These are phyloP conservation scores for Tylopilus intermedius DNA, from an alignment of 768 basidiomycete species.

Conservation along the genomic window DNA sequence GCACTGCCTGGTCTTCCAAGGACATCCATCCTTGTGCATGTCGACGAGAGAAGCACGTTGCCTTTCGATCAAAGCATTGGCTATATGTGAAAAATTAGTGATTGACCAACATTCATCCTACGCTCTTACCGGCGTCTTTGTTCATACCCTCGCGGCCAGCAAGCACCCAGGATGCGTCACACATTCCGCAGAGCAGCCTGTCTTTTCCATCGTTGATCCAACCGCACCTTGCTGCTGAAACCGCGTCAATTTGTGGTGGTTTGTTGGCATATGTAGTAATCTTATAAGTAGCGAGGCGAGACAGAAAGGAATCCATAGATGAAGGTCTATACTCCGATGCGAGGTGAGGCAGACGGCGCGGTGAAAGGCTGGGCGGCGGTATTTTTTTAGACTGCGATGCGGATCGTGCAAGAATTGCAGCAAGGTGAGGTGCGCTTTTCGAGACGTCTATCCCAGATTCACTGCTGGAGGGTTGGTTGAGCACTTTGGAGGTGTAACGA, in stretches of 20 bases:
- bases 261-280: constrained; percentile 79
- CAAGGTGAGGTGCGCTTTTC: constrained; percentile 63
- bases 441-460: constrained; percentile 31
- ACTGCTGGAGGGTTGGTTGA: constrained; percentile 1
- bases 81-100: constrained; percentile 35
- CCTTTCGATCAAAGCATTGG: constrained; percentile 67
- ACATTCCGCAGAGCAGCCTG: constrained; percentile 67
- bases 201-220: constrained; percentile 85
- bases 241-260: constrained; percentile 66
- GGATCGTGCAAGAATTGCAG: constrained; percentile 66
- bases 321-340: constrained; percentile 73
- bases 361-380: constrained; percentile 41
- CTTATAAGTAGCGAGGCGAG: constrained; percentile 72
- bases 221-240: constrained; percentile 76
- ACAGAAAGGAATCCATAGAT: constrained; percentile 66
- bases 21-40: constrained; percentile 76
- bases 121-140: constrained; percentile 68
- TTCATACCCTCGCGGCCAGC: constrained; percentile 65
- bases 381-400: constrained; percentile 49
- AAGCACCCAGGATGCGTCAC: constrained; percentile 69
- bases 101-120: constrained; percentile 18
- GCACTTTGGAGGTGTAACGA: constrained; percentile 3
- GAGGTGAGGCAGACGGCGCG: constrained; percentile 20
- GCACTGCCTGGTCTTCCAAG: constrained; percentile 79
- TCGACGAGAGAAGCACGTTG: constrained; percentile 62